Evolutionary conservation across 768 basidiomycete species (phyloP).

Genomic region (Suillus bovinus): DNA sequence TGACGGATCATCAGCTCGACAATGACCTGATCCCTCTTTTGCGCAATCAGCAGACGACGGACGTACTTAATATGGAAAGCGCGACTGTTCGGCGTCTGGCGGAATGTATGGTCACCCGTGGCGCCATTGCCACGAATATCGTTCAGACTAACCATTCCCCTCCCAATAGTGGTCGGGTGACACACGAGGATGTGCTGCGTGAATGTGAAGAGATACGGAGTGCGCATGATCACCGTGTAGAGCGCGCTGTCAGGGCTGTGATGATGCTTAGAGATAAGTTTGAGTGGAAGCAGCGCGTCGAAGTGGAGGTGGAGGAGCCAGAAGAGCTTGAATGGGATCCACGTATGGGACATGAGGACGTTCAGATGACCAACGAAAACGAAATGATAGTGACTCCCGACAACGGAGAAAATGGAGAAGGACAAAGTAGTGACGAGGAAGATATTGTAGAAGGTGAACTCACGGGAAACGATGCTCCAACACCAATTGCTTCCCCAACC

Average conservation of each 20-base stretch:
- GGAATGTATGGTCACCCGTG: slow-evolving; percentile 63
- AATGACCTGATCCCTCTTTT: slow-evolving; percentile 71
- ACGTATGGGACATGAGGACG: slow-evolving; percentile 31
- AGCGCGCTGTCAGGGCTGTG: slow-evolving; percentile 79
- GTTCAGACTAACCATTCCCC: slow-evolving; percentile 41
- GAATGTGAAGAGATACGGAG: slow-evolving; percentile 67
- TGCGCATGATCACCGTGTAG: slow-evolving; percentile 75
- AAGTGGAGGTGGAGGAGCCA: slow-evolving; percentile 76
- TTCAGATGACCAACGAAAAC: slow-evolving; percentile 12
- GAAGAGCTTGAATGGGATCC: slow-evolving; percentile 78
- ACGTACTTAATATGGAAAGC: slow-evolving; percentile 71
- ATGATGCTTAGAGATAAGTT: slow-evolving; percentile 76
- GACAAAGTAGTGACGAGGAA: slow-evolving; percentile 40
- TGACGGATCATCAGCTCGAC: slow-evolving; percentile 71
- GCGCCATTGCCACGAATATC: slow-evolving; percentile 43
- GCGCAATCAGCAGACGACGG: slow-evolving; percentile 77
- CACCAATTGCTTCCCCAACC: slow-evolving; percentile 21
- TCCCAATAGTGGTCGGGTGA: slow-evolving; percentile 26
- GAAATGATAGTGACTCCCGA: slow-evolving; percentile 16
- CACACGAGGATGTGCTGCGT: slow-evolving; percentile 58
- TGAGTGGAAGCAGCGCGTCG: slow-evolving; percentile 82
- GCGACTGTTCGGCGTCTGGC: slow-evolving; percentile 70
- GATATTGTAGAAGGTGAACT: slow-evolving; percentile 38
- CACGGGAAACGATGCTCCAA: slow-evolving; percentile 30
- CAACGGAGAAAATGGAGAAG: slow-evolving; percentile 29